Evolutionary conservation across 1,284 basidiomycete genomes (phyloP).

Genomic region (Schizophyllum amplum): DNA sequence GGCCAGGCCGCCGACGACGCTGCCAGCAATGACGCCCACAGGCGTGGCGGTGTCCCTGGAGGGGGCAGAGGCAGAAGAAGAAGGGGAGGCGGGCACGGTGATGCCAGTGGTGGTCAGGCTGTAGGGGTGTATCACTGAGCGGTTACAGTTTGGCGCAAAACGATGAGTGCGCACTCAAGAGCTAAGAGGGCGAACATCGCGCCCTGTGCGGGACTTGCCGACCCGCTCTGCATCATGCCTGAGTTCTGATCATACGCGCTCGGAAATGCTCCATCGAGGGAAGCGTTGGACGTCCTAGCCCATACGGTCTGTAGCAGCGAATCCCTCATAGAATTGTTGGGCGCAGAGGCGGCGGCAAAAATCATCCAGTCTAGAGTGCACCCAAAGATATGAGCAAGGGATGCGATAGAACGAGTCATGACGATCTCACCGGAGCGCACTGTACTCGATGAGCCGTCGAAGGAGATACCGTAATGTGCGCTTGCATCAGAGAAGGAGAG

Average conservation of each 20-base stretch:
- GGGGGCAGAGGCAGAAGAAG: neutral
- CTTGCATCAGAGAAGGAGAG: slow-evolving; percentile 13
- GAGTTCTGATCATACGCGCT: neutral
- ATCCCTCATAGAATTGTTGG: slow-evolving; percentile 20
- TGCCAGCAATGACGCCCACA: neutral
- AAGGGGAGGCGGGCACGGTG: neutral
- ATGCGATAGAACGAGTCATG: neutral
- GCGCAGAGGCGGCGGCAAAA: slow-evolving; percentile 26
- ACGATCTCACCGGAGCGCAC: slow-evolving; percentile 22
- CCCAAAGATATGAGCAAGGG: neutral
- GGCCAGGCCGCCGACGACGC: neutral
- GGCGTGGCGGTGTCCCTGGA: neutral
- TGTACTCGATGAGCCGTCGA: slow-evolving; percentile 14
- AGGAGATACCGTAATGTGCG: slow-evolving; percentile 18
- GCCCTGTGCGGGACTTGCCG: neutral
- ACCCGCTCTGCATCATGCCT: neutral
- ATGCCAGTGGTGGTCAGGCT: neutral
- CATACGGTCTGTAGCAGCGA: slow-evolving; percentile 25
- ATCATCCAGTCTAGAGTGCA: slow-evolving; percentile 29
- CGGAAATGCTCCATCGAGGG: neutral
- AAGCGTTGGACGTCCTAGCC: slow-evolving; percentile 10
- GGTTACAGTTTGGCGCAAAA: neutral
- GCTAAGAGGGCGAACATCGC: neutral
- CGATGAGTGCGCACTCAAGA: neutral
- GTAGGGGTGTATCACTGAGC: neutral